Conservation (phyloP, 2,329 filamentous ascomycete species). For the Monosporascus sp. region DNA sequence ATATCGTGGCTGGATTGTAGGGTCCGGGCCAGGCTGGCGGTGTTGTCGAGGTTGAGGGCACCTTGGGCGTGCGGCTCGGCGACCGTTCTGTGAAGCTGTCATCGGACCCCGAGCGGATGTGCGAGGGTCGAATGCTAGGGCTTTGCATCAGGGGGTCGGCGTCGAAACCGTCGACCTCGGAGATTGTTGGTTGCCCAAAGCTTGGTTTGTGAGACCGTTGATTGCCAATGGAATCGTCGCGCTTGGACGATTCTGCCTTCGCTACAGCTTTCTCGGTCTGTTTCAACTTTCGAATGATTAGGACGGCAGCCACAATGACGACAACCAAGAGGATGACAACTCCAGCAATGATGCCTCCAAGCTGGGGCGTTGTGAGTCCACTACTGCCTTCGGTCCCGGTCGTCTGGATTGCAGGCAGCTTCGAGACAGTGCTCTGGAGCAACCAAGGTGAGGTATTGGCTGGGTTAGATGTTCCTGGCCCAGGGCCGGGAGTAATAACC, state of each 20-base stretch:
- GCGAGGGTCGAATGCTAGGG: constrained; percentile 18
- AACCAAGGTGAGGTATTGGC: constrained; percentile 34
- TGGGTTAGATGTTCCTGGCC: constrained; percentile 21
- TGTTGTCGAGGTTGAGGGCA: constrained; percentile 15
- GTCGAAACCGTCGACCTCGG: constrained; percentile 38
- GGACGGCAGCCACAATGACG: constrained; percentile 40
- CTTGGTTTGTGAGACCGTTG: constrained; percentile 31
- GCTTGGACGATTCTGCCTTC: constrained; percentile 29
- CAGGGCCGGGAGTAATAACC: constrained; percentile 22
- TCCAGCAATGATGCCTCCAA: constrained; percentile 51
- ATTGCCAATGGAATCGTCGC: constrained; percentile 26
- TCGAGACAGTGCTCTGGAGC: constrained; percentile 38
- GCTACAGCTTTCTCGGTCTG: constrained; percentile 37
- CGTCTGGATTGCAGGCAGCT: constrained; percentile 29
- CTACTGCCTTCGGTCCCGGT: constrained; percentile 13
- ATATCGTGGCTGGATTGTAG: constrained; percentile 9
- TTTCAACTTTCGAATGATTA: constrained; percentile 47
- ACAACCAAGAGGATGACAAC: constrained; percentile 42
- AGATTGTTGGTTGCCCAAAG: constrained; percentile 33
- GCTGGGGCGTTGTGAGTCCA: constrained; percentile 33
- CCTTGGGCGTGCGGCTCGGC: constrained; percentile 13
- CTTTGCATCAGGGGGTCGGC: constrained; percentile 34
- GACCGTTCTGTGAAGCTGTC: constrained; percentile 11
- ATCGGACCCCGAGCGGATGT: constrained; percentile 14
- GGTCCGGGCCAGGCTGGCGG: constrained; percentile 15